These are phyloP conservation scores for Lophiostoma macrostomum DNA, from an alignment of 495 filamentous ascomycete species.

Conservation along the genomic window DNA sequence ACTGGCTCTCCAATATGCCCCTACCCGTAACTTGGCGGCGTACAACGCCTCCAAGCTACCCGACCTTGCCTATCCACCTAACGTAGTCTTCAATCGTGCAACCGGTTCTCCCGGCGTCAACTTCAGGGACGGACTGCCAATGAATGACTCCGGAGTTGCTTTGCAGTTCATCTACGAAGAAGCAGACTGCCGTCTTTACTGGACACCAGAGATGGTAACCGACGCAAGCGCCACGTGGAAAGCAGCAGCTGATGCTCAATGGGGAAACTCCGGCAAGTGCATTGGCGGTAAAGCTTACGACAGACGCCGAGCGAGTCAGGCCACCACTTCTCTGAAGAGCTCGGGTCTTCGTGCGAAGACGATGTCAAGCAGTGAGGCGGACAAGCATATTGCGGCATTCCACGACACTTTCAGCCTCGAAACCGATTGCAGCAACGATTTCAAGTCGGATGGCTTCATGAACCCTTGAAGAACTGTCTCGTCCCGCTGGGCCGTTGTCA, in stretches of 20 bases:
- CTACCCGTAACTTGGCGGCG: background rate
- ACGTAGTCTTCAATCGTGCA: constrained; percentile 15
- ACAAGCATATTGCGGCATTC: constrained; percentile 14
- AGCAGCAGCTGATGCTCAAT: constrained; percentile 33
- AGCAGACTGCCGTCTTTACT: constrained; percentile 40
- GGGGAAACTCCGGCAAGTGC: constrained; percentile 30
- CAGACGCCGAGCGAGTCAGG: constrained; percentile 7
- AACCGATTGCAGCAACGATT: constrained; percentile 22
- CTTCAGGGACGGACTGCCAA: constrained; percentile 35
- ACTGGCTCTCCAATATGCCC: background rate
- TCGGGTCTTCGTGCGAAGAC: constrained; percentile 1
- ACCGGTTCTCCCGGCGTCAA: constrained; percentile 28
- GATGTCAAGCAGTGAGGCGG: background rate
- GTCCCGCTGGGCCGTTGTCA: no score
- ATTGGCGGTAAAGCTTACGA: background rate
- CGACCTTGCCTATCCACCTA: background rate
- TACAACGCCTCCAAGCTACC: constrained; percentile 7
- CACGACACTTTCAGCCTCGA: constrained; percentile 19
- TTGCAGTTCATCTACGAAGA: constrained; percentile 42
- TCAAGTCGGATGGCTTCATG: constrained; percentile 30
- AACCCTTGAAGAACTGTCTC: constrained; percentile 24
- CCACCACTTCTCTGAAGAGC: constrained; percentile 15
- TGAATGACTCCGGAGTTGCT: constrained; percentile 34
- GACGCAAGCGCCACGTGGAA: constrained; percentile 38
- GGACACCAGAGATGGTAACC: constrained; percentile 37